Base-by-base conservation (phyloP, 192 early-diverging fungal species). In the Linnemannia schmuckeri region DNA sequence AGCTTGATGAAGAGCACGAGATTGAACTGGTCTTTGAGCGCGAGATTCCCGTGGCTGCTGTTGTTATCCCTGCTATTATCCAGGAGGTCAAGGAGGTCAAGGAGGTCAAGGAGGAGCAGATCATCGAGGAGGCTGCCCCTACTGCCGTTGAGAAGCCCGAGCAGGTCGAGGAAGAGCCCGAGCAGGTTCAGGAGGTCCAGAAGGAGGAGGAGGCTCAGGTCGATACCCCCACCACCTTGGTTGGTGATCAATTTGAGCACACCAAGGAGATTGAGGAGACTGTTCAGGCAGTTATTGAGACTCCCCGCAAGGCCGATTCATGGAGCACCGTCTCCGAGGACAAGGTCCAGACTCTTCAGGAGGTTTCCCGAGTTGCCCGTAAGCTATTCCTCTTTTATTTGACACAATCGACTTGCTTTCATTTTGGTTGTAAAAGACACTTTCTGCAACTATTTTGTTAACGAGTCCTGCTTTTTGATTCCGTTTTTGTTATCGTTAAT, bases 311-410 rank as follows among this genome's bases (percentile, higher is more conserved):
- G 33, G 6, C 47, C 40, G 70, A 57, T 10, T n/a, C 70, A 3
- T 79, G 30, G 22, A 80, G 10, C 22, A 47, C 27, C 20, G n/a
- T 12, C 8, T 17, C 33, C n/a, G 63, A 75, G 46, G 81, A 82
- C 75, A 76, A 82, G 54, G 81, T 76, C 22, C 85, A 87, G 66
- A 81, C 85, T 22, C 85, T 87, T 42, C 79, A 75, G 46, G 85
- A 87, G 37, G 74, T 87, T n/a, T 87, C 85, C 38, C 79, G 79
- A 12, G 85, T 81, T 42, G 85, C 85, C 10, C 80, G 83, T 85
- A 80, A 76, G 83, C 41, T 20, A 35, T 33, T 38, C 13, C 57
- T 35, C 3, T 52, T 30, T 52, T 20, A 6, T 22, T 69, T 78
- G 13, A 20, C 37, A 20, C 4, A 49, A 24, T 79, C 35, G 17